Base-by-base conservation (phyloP, 495 filamentous ascomycete genomes). In the Tuber melanosporum region DNA sequence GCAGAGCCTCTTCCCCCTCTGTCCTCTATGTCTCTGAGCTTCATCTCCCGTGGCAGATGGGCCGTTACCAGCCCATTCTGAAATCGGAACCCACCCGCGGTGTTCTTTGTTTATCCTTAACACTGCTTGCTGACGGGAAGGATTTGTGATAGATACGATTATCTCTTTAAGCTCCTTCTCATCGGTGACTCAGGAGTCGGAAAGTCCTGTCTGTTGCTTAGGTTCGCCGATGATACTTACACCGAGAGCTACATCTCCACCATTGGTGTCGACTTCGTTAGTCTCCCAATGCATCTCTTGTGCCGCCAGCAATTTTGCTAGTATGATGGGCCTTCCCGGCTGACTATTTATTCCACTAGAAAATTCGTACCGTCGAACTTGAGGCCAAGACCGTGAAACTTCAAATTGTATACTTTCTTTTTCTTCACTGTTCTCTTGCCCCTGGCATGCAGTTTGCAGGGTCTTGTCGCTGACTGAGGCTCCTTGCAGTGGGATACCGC, bases 241-340 rank as follows among this genome's bases (percentile, higher is more conserved):
- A 99, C 95, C n/a, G 96, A 98, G 87, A 96, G 93, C 85, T 99
- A 98, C 86, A 98, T 99, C 87, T 98, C 95, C 76, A 99, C 95
- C 76, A 99, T 99, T 86, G 95, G 95, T 84, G 95, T 99, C 78
- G 95, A 99, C 85, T 99, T 99, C 84, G 95, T 98, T 91, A 79
- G 94, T 85, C 71, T 44, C 57, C 57, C 57, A 66, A 36, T 66
- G n/a, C 57, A 36, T 66, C 12, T 36, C 32, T 62, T 70, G 49
- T 71, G 42, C 22, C 41, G 46, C 49, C 42, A 71, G 5, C 57
- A 15, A 69, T 73, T 20, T 19, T 42, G 47, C 32, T 22, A 36
- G 42, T 72, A 71, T 46, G 10, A 45, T 75, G 75, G 75, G 26
- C 77, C 80, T 79, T 44, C 81, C 74, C 20, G 36, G 17, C 19